A percentile compares a stretch with the other conserved stretches of the same genome.
These are phyloP conservation scores for Acanthochlamys bracteata DNA, from an alignment of 106 monocot genomes.

Conservation along the genomic window DNA sequence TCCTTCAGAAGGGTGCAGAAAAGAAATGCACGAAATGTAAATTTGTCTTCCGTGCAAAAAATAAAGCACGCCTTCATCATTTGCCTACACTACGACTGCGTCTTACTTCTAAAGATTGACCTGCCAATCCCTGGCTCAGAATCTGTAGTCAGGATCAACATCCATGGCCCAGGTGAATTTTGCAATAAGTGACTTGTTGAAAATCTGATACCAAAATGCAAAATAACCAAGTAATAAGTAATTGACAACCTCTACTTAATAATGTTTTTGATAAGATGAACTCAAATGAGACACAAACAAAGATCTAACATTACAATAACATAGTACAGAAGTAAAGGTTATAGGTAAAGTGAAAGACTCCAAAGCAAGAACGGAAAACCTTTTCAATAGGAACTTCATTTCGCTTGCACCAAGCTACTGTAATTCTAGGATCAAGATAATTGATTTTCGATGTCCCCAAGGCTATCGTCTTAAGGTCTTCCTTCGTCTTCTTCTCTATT, in stretches of 20 bases:
- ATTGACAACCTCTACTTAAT: not conserved
- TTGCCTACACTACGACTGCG: not conserved
- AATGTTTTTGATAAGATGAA: not conserved
- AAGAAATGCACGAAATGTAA: not conserved
- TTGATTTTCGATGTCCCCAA: slow-evolving; percentile 62
- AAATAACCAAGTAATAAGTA: not conserved
- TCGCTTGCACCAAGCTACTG: slow-evolving; percentile 72
- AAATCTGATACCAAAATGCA: slow-evolving; percentile 22
- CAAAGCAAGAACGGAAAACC: slow-evolving; percentile 5
- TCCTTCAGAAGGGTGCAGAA: not conserved
- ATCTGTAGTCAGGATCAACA: slow-evolving; percentile 38
- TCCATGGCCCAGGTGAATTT: slow-evolving; percentile 62
- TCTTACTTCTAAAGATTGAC: not conserved
- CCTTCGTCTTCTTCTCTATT: slow-evolving; percentile 41
- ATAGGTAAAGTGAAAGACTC: not conserved
- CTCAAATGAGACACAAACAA: too few species aligned
- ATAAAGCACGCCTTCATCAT: not conserved
- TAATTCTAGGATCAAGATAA: slow-evolving; percentile 63
- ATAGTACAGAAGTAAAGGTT: not conserved
- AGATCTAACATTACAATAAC: not conserved
- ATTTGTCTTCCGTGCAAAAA: not conserved
- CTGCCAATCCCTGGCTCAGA: slow-evolving; percentile 10
- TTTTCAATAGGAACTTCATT: slow-evolving; percentile 70
- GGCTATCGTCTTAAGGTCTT: slow-evolving; percentile 58
- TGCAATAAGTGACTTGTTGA: slow-evolving; percentile 47